These are phyloP conservation scores for Spizellomyces sp. DNA, from an alignment of 192 early-diverging fungal genomes.

Conservation along the genomic window DNA sequence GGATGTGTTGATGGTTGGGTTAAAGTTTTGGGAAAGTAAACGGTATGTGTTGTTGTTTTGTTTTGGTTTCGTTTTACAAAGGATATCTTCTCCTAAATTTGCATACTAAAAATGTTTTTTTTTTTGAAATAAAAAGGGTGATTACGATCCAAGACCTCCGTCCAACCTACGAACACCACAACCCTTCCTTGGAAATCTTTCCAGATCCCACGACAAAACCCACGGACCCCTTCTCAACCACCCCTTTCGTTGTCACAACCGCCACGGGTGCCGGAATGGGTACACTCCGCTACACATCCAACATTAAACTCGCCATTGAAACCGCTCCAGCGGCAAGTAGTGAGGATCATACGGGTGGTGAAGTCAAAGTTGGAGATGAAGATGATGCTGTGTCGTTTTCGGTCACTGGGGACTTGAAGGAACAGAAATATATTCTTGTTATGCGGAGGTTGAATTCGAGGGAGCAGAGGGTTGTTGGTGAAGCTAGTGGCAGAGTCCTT, in stretches of 20 bases:
- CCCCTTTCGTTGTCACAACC: slow-evolving; percentile 23
- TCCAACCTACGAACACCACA: slow-evolving; percentile 21
- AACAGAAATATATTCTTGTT: slow-evolving; percentile 43
- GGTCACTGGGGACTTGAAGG: slow-evolving; percentile 35
- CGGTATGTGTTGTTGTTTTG: slow-evolving; percentile 28
- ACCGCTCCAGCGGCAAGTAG: background rate
- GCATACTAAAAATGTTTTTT: too few species aligned
- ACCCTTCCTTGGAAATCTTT: slow-evolving; percentile 30
- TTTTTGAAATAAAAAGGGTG: slow-evolving; percentile 7
- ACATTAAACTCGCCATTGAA: slow-evolving; percentile 14
- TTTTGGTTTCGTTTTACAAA: too few species aligned
- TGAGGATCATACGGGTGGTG: background rate
- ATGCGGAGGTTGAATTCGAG: slow-evolving; percentile 33
- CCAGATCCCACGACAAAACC: slow-evolving; percentile 10
- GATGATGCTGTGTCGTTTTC: slow-evolving; percentile 16
- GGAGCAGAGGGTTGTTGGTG: slow-evolving; percentile 42
- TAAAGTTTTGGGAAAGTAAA: slow-evolving; percentile 51
- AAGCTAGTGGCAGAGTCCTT: slow-evolving; percentile 25
- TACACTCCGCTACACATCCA: background rate
- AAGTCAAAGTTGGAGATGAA: background rate
- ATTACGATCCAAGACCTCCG: slow-evolving; percentile 33
- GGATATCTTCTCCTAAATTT: too few species aligned
- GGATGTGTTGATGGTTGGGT: slow-evolving; percentile 36
- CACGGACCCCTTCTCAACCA: background rate
- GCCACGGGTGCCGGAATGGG: slow-evolving; percentile 23